Base-by-base conservation (phyloP, 176 grass and related monocot genomes). In the Eragrostis nindensis region DNA sequence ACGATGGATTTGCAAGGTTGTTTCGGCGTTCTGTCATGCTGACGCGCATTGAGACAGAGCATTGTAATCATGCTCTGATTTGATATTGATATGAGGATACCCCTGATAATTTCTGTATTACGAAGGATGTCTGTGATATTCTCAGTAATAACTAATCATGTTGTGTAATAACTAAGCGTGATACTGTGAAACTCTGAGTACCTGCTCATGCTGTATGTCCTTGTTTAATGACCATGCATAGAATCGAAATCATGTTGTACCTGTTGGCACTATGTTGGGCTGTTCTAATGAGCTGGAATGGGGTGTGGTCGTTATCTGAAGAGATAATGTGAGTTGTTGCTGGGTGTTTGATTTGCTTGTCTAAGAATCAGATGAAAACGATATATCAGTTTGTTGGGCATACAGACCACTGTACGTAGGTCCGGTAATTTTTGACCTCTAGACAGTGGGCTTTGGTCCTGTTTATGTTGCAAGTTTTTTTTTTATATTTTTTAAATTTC, bases 121-220 rank as follows among this genome's bases (percentile, higher is more conserved):
- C 44, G 49, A 66, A 65, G 1, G 3, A 24, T 60, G 9, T 25
- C 17, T 1, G 50, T 39, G 38, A n/a, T 70, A 21, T 45, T 32
- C 21, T 16, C 6, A 75, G 82, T 89, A 71, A 57, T 70, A 50
- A 72, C 54, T 66, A 66, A 57, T 36, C 29, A 29, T 62, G 24
- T 42, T 38, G 27, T 42, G 36, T 86, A 22, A 25, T 65, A 36
- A 36, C 32, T 36, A 36, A 36, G 4, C 32, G 32, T 36, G 32
- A 36, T 36, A 36, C 32, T 14, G 3, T 17, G 17, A 65, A 36
- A 62, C 50, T 39, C 46, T 7, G 2, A 15, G n/a, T 62, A 59
- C 15, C 50, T 74, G 68, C 30, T 79, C 60, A 24, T 87, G 63
- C 24, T 10, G 11, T 61, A 59, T 38, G 64, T 4, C 17, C 8